These are phyloP conservation scores for Apiotrichum gracile DNA, from an alignment of 1,284 basidiomycete species.

Conservation along the genomic window DNA sequence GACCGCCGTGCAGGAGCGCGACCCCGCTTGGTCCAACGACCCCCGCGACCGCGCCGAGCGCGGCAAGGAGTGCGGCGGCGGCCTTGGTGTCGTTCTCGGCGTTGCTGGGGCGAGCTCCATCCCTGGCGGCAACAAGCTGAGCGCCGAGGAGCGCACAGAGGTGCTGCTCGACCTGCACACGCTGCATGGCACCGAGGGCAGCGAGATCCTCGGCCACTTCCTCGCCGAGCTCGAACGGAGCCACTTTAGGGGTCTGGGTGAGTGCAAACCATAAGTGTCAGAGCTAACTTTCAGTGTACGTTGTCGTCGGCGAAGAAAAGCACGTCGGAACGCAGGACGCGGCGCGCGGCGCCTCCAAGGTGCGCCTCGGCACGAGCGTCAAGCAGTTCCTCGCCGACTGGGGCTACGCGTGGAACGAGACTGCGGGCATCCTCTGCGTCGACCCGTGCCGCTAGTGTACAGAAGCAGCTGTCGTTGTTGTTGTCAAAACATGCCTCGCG, in stretches of 20 bases:
- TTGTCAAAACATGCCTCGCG: too few relatives aligned
- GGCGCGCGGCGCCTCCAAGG: conserved; percentile 69
- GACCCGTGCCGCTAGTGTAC: conserved; percentile 54
- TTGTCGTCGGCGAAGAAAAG: conserved; percentile 91
- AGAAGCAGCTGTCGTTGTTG: too few relatives aligned
- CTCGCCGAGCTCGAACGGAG: conserved; percentile 80
- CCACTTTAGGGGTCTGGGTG: conserved; percentile 74
- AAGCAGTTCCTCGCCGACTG: conserved; percentile 85
- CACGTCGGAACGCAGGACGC: conserved; percentile 84
- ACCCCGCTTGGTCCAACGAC: conserved; percentile 73
- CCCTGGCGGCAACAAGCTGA: conserved; percentile 54
- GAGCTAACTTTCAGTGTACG: conserved; percentile 57
- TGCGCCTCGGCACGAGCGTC: conserved; percentile 73
- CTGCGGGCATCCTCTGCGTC: conserved; percentile 80
- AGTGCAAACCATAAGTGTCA: conserved; percentile 33
- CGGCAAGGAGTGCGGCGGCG: conserved; percentile 72
- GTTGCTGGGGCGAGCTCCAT: conserved; percentile 58
- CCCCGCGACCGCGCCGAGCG: conserved; percentile 66
- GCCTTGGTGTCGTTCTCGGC: conserved; percentile 78
- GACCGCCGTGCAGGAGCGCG: conserved; percentile 64
- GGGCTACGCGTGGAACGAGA: conserved; percentile 94
- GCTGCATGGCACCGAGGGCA: conserved; percentile 83
- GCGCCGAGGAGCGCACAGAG: conserved; percentile 76
- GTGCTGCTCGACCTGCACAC: conserved; percentile 75
- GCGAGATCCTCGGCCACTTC: conserved; percentile 85